Percentiles rank a stretch among this genome's conserved stretches.
Evolutionary conservation across 768 basidiomycete species (phyloP).

Genomic region (Xerocomellus chrysenteron): DNA sequence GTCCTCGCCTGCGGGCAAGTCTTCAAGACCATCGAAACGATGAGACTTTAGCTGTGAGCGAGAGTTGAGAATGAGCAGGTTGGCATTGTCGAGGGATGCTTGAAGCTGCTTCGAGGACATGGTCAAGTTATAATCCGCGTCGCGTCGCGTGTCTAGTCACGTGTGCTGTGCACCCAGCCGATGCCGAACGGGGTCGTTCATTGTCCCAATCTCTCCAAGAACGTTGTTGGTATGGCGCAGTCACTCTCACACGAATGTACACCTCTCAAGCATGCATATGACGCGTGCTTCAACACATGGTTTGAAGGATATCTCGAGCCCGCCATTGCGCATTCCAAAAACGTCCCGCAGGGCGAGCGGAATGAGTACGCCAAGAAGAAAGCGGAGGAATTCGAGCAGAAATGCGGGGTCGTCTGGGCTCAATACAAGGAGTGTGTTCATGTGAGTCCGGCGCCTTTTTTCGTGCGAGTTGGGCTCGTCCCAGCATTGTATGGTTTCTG

Average conservation of each 20-base stretch:
- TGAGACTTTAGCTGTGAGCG: constrained; percentile 24
- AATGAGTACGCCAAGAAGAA: constrained; percentile 69
- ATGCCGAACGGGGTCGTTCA: too few relatives aligned
- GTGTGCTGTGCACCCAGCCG: neutral
- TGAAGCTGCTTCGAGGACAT: constrained; percentile 30
- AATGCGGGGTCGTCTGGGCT: constrained; percentile 82
- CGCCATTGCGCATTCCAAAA: constrained; percentile 47
- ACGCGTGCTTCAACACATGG: constrained; percentile 96
- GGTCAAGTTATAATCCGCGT: neutral
- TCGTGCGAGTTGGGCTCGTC: neutral
- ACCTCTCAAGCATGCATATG: constrained; percentile 84
- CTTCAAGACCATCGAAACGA: constrained; percentile 31
- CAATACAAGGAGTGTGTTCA: constrained; percentile 80
- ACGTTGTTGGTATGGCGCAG: constrained; percentile 54
- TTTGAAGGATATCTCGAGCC: constrained; percentile 96
- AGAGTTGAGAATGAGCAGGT: constrained; percentile 22
- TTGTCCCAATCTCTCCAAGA: too few relatives aligned
- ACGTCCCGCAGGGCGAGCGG: constrained; percentile 44
- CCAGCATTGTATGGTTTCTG: neutral
- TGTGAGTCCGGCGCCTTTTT: constrained; percentile 44
- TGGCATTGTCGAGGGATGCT: constrained; percentile 24
- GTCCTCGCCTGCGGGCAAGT: constrained; percentile 26
- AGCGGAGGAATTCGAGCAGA: constrained; percentile 83
- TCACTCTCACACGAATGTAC: constrained; percentile 87
- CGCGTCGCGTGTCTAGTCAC: constrained; percentile 3